Evolutionary conservation across 768 basidiomycete species (phyloP).

Genomic region (Postia placenta): DNA sequence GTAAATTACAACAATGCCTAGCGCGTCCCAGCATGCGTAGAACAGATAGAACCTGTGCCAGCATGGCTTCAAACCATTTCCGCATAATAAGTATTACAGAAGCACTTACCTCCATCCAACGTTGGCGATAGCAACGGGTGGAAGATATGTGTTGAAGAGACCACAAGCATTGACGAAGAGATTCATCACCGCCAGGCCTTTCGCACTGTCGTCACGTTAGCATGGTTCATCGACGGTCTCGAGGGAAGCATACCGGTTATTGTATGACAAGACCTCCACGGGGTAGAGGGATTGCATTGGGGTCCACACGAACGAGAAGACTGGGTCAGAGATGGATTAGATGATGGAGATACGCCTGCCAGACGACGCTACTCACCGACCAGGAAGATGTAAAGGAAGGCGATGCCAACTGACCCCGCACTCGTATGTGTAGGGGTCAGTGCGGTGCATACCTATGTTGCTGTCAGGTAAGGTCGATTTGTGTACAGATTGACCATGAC

Average conservation of each 20-base stretch:
- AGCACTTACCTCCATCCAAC: constrained; percentile 34
- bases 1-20: constrained; percentile 55
- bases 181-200: constrained; percentile 75
- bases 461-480: not conserved
- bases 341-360: no score
- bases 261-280: constrained; percentile 76
- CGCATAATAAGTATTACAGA: constrained; percentile 9
- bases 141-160: constrained; percentile 77
- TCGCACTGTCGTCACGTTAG: constrained; percentile 42
- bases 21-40: constrained; percentile 54
- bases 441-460: constrained; percentile 18
- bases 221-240: not conserved
- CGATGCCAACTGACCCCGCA: constrained; percentile 25
- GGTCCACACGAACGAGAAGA: constrained; percentile 26
- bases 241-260: constrained; percentile 49
- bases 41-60: constrained; percentile 30
- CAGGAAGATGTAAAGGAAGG: constrained; percentile 19
- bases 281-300: constrained; percentile 60
- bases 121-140: constrained; percentile 60
- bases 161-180: constrained; percentile 56
- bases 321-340: no score
- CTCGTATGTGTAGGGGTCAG: constrained; percentile 21
- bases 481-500: not conserved
- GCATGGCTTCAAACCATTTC: not conserved
- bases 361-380: constrained; percentile 6